These are phyloP conservation scores for Entomophthora muscae DNA, from an alignment of 371 early-diverging fungal species.

Conservation along the genomic window DNA sequence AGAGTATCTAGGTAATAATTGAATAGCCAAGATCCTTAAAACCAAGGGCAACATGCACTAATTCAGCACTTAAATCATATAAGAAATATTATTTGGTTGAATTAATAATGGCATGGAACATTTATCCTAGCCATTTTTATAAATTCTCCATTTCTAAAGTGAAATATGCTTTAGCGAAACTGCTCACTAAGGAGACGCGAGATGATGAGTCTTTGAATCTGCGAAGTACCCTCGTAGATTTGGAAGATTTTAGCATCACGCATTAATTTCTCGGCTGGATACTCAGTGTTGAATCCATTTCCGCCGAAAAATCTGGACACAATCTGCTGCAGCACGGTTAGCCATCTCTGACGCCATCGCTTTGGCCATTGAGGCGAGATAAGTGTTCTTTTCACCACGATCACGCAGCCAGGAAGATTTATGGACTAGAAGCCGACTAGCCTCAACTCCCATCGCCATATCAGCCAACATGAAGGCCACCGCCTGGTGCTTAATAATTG, in stretches of 20 bases:
- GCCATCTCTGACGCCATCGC: constrained; percentile 85
- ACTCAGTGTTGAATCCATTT: constrained; percentile 80
- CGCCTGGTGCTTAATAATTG: constrained; percentile 81
- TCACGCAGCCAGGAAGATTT: constrained; percentile 71
- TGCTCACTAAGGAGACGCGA: constrained; percentile 48
- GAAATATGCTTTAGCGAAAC: not conserved
- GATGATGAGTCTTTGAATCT: constrained; percentile 86
- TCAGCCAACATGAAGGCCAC: constrained; percentile 92
- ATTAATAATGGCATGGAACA: too few species aligned
- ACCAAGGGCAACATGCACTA: too few species aligned
- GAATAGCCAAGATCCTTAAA: too few species aligned
- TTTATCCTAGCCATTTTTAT: too few species aligned
- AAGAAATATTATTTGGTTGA: too few species aligned
- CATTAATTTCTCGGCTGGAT: constrained; percentile 80
- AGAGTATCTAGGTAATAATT: too few species aligned
- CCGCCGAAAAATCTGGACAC: constrained; percentile 94
- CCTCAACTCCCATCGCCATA: constrained; percentile 83
- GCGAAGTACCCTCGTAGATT: constrained; percentile 93
- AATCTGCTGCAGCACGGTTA: constrained; percentile 86
- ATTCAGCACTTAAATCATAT: too few species aligned
- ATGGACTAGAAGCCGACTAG: constrained; percentile 77
- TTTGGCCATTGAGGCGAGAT: constrained; percentile 90
- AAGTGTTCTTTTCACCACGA: constrained; percentile 71
- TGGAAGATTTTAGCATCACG: constrained; percentile 88
- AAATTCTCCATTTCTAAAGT: too few species aligned